Evolutionary conservation across 1,284 basidiomycete species (phyloP).

Genomic region (Cutaneotrichosporon cutaneum): DNA sequence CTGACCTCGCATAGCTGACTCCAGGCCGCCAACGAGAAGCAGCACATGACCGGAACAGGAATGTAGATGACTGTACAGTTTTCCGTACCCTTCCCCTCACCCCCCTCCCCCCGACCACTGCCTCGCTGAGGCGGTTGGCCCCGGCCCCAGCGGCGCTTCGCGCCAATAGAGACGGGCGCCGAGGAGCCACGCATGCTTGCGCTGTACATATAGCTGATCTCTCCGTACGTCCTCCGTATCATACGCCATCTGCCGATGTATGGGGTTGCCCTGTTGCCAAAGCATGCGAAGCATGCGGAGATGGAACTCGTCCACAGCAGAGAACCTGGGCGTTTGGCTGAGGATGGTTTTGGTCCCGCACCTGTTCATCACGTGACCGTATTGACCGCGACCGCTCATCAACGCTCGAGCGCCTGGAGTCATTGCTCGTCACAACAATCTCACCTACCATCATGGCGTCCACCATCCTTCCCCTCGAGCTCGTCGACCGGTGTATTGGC

Average conservation of each 20-base stretch:
- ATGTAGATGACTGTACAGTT: conserved; percentile 3
- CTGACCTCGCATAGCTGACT: neutral
- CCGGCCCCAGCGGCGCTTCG: neutral
- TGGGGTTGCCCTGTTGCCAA: conserved; percentile 4
- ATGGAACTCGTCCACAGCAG: neutral
- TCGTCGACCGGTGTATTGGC: conserved; percentile 93
- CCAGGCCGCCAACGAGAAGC: conserved; percentile 16
- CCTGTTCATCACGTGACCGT: neutral
- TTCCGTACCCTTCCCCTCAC: neutral
- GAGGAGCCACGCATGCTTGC: neutral
- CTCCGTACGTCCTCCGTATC: neutral
- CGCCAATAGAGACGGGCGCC: neutral
- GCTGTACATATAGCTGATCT: conserved; percentile 7
- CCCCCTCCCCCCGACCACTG: neutral
- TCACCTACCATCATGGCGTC: conserved; percentile 58
- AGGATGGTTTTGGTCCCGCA: neutral
- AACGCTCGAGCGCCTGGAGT: no score
- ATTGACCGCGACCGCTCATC: neutral
- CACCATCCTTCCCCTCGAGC: conserved; percentile 67
- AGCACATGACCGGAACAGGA: neutral
- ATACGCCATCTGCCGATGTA: conserved; percentile 2
- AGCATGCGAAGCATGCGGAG: neutral
- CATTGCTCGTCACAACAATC: neutral
- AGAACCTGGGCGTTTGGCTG: no score
- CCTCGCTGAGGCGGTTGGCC: neutral